Evolutionary conservation across 2,329 filamentous ascomycete species (phyloP), one percentile per base, ranked within the genome.

Genomic region (Ophiocordyceps robertsii): DNA sequence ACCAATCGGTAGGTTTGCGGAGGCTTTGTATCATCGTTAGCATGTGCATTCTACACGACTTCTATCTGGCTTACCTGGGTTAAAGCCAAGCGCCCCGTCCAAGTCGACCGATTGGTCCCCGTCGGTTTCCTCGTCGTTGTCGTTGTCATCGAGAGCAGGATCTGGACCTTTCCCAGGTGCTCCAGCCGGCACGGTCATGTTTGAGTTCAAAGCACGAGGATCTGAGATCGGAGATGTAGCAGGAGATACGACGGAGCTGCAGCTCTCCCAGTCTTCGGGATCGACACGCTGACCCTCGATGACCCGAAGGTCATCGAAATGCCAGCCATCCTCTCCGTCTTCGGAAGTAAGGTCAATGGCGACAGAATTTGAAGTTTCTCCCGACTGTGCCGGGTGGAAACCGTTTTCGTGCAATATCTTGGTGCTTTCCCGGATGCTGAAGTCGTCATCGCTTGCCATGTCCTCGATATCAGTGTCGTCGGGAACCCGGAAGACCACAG

Each of bases 401-500:
- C 57, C 59, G 35, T 59, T 53, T 36, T 48, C 43, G 16, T 41
- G 47, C n/a, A 60, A 41, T 19, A 58, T 51, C 27, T 51, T 44
- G 13, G 51, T 47, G 42, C 53, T 57, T 31, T 52, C 49, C 29
- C 47, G 44, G 24, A 61, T 49, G 33, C 44, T 48, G 12, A 47
- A 38, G 16, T 58, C 53, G 7, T 56, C 52, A 21, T 56, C 54
- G 27, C 53, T 57, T 21, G 7, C 24, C 6, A 27, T 44, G 19
- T 56, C 55, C 30, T 61, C 57, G 2, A 51, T 45, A 16, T 66
- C 63, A 8, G 52, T 56, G 9, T 67, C 66, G 41, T 70, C 66
- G 0, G 67, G 67, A 2, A 70, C 65, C 30, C 54, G 54, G 40
- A 68, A 70, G 19, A 58, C 56, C 35, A 52, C 54, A 31, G 54